These are phyloP conservation scores for Penicillium diatomitis DNA, from an alignment of 495 filamentous ascomycete genomes.

Conservation along the genomic window DNA sequence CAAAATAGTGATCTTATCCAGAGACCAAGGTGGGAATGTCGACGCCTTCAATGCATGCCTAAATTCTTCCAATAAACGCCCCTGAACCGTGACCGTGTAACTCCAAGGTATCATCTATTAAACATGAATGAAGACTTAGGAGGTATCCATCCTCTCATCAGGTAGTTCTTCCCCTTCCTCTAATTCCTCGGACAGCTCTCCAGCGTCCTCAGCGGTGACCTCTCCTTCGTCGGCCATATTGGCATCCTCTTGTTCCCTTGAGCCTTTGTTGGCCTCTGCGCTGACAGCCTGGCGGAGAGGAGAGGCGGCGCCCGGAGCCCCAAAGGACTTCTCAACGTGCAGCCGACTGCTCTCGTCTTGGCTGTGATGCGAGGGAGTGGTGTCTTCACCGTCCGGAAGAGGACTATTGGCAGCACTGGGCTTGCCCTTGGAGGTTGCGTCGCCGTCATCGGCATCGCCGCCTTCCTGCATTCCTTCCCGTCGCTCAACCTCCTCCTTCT, in stretches of 20 bases:
- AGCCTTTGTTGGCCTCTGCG: slow-evolving; percentile 20
- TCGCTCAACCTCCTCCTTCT: slow-evolving; percentile 79
- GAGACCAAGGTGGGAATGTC: not conserved
- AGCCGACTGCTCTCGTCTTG: slow-evolving; percentile 36
- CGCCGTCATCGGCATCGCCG: slow-evolving; percentile 67
- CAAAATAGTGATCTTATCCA: slow-evolving; percentile 10
- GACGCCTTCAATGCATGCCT: slow-evolving; percentile 11
- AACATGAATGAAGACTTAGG: slow-evolving; percentile 22
- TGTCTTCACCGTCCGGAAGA: slow-evolving; percentile 44
- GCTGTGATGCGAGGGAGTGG: slow-evolving; percentile 41
- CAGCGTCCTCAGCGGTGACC: slow-evolving; percentile 36
- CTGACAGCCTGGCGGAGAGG: slow-evolving; percentile 33
- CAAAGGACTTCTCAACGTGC: slow-evolving; percentile 25
- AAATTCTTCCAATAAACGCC: slow-evolving; percentile 17
- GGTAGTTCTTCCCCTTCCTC: slow-evolving; percentile 45
- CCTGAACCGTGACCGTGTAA: slow-evolving; percentile 11
- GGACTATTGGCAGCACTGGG: slow-evolving; percentile 56
- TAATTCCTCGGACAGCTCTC: slow-evolving; percentile 30
- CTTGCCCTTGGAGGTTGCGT: slow-evolving; percentile 42
- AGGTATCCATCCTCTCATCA: slow-evolving; percentile 66
- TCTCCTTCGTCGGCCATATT: slow-evolving; percentile 60
- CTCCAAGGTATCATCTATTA: slow-evolving; percentile 25
- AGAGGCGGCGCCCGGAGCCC: slow-evolving; percentile 23
- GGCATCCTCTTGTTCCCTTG: slow-evolving; percentile 39
- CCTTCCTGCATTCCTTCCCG: slow-evolving; percentile 70